phyloP scores from a whole-genome alignment of 148 eudicot genomes.

The Rhododendron vialii region DNA sequence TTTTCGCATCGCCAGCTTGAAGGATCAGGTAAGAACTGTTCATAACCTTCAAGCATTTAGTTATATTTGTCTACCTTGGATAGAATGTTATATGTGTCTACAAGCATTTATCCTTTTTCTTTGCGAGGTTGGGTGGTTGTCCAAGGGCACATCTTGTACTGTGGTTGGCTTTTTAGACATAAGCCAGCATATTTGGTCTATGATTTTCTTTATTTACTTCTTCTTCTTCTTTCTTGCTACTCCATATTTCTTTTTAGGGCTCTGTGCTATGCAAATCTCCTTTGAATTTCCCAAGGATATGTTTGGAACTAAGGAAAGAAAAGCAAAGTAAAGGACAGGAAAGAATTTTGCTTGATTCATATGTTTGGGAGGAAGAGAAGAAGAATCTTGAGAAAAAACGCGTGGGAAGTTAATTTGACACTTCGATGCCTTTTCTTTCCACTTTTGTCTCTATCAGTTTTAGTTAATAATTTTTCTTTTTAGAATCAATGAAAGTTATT shows the following conservation, averaged over 20 bases:
- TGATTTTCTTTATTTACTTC: slow-evolving; percentile 50
- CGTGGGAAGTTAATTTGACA: no score
- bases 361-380: background rate
- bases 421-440: background rate
- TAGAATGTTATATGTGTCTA: background rate
- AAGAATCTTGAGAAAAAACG: background rate
- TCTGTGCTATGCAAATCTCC: background rate
- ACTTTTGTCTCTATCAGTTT: background rate
- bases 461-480: background rate
- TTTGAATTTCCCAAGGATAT: background rate
- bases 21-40: slow-evolving; percentile 11
- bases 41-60: background rate
- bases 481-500: background rate
- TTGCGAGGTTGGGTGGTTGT: background rate
- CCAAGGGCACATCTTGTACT: background rate
- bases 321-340: background rate
- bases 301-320: background rate
- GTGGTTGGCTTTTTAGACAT: background rate
- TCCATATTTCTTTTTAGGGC: background rate
- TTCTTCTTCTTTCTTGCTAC: slow-evolving; percentile 32
- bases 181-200: slow-evolving; percentile 1
- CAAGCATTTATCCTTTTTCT: background rate
- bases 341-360: background rate
- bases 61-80: background rate
- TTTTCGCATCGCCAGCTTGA: background rate